Evolutionary conservation across 306 rosid species (phyloP).

Genomic region (Casuarina equisetifolia): DNA sequence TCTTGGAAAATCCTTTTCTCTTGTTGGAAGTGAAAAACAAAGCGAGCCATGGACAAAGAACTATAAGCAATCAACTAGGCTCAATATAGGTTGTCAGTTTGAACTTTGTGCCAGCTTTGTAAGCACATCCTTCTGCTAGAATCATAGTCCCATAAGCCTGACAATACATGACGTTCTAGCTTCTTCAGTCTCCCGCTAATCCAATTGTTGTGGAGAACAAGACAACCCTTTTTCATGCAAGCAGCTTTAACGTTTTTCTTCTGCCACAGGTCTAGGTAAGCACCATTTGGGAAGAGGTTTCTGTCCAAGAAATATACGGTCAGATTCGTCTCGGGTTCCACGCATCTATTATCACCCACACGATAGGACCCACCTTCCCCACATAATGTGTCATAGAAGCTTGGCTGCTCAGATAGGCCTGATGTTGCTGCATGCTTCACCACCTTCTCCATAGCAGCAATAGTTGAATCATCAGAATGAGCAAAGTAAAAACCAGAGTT

Average conservation of each 20-base stretch:
- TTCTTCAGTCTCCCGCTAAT: constrained; percentile 85
- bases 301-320: constrained; percentile 80
- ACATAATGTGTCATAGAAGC: constrained; percentile 88
- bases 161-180: constrained; percentile 74
- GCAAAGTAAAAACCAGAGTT: constrained; percentile 96
- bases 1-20: constrained; percentile 4
- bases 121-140: constrained; percentile 75
- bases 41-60: constrained; percentile 21
- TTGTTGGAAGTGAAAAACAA: constrained; percentile 36
- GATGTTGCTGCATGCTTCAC: constrained; percentile 88
- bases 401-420: constrained; percentile 89
- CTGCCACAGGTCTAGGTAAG: constrained; percentile 72
- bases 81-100: constrained; percentile 32
- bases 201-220: constrained; percentile 87
- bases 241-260: constrained; percentile 48
- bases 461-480: constrained; percentile 65
- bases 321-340: constrained; percentile 81
- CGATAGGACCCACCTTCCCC: constrained; percentile 77
- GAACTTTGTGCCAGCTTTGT: constrained; percentile 29
- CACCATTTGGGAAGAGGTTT: constrained; percentile 88
- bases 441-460: constrained; percentile 83
- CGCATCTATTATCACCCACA: constrained; percentile 47
- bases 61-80: constrained; percentile 38
- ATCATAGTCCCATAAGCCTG: constrained; percentile 91
- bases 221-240: constrained; percentile 63